phyloP scores from a whole-genome alignment of 2,329 filamentous ascomycete genomes.

The Diaporthe australafricana region DNA sequence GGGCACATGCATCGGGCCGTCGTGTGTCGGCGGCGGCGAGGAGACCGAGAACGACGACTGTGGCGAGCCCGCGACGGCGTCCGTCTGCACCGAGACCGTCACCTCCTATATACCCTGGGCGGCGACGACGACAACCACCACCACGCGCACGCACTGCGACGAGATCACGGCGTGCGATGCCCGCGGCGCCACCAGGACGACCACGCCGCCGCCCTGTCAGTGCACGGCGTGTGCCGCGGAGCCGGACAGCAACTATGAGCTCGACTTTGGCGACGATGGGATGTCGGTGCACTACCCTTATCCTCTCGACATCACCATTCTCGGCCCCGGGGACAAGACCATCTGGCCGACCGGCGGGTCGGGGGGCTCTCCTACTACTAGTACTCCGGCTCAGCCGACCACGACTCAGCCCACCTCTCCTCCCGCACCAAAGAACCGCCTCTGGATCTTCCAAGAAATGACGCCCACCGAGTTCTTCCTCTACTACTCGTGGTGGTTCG shows the following conservation, averaged over 20 bases:
- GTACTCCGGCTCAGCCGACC: neutral
- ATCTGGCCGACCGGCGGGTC: constrained; percentile 1
- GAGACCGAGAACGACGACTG: neutral
- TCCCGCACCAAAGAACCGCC: neutral
- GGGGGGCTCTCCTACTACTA: neutral
- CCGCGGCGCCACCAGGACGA: neutral
- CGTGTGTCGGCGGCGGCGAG: constrained; percentile 7
- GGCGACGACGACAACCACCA: neutral
- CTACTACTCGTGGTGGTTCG: constrained; percentile 16
- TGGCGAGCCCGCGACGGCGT: neutral
- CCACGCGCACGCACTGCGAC: constrained; percentile 1
- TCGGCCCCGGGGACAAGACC: neutral
- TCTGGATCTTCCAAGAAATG: constrained; percentile 2
- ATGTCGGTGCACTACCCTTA: neutral
- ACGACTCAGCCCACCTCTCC: neutral
- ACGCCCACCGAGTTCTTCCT: neutral
- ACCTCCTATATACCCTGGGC: neutral
- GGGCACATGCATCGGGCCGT: neutral
- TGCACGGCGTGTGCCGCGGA: neutral
- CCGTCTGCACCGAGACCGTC: constrained; percentile 3
- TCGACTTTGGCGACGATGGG: neutral
- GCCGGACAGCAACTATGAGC: neutral
- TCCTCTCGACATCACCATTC: neutral
- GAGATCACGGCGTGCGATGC: neutral
- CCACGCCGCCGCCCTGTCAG: neutral